Conservation (phyloP, 1,284 basidiomycete species). For the Meira miltonrushii region DNA sequence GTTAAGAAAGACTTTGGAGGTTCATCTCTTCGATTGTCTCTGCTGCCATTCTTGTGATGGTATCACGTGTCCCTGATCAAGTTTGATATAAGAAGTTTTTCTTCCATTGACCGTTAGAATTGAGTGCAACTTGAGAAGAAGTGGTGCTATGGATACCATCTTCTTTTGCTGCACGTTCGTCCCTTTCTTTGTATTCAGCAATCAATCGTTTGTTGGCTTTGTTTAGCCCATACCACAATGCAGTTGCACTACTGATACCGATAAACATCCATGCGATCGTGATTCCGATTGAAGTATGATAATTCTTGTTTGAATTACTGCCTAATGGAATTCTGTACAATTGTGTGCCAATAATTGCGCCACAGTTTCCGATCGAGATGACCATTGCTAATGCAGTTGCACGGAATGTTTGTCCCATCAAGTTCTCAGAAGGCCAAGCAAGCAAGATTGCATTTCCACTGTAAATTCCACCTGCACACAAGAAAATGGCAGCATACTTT, state of each 20-base stretch:
- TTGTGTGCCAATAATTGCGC: constrained; percentile 60
- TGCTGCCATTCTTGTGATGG: too few relatives aligned
- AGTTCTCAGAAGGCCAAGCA: constrained; percentile 65
- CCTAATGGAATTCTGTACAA: constrained; percentile 60
- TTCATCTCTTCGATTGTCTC: too few relatives aligned
- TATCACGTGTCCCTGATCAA: too few relatives aligned
- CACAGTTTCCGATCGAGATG: constrained; percentile 65
- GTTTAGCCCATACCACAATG: constrained; percentile 59
- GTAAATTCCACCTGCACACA: constrained; percentile 63
- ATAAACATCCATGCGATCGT: constrained; percentile 51
- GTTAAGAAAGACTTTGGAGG: too few relatives aligned
- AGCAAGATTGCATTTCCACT: constrained; percentile 59
- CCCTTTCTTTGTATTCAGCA: not conserved
- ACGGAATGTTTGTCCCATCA: constrained; percentile 67
- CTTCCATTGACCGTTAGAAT: too few relatives aligned
- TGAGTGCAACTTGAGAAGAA: too few relatives aligned
- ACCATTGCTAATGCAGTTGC: constrained; percentile 65
- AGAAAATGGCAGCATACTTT: constrained; percentile 58
- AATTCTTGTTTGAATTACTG: constrained; percentile 56
- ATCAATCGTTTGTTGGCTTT: constrained; percentile 56
- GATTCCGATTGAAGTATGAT: constrained; percentile 60
- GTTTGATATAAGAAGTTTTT: too few relatives aligned
- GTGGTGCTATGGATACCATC: too few relatives aligned
- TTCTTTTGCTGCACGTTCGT: too few relatives aligned
- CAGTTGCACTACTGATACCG: constrained; percentile 56